Evolutionary conservation across 2,329 filamentous ascomycete species (phyloP), one percentile per base, ranked within the genome.

Genomic region (Penicillium italicum): DNA sequence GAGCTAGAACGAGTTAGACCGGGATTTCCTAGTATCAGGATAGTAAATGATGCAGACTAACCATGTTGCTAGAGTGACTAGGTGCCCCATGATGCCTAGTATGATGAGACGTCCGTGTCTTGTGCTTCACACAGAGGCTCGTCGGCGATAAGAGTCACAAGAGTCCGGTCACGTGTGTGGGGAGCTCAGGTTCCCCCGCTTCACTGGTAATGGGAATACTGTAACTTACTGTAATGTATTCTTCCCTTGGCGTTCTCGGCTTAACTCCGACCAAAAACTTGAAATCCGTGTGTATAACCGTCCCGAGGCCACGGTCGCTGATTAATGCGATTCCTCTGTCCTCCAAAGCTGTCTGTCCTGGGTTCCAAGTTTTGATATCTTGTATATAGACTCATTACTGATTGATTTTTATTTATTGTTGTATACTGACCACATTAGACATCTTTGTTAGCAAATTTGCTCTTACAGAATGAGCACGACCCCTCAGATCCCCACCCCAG

Each of bases 401-500:
- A 18, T 8, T 14, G 12, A 11, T n/a, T 34, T 30, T n/a, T 18
- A 28, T 24, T 16, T 40, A n/a, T 33, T 45, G 18, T 40, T 43
- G 22, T 46, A 46, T 46, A 18, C 5, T 8, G 24, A 9, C 20
- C 5, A 2, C 24, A 34, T 34, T 30, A 41, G 37, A 44, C 18
- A 37, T 37, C 9, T 31, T 48, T 28, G 20, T 14, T 34, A 24
- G 44, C 28, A 42, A 41, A 4, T 3, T 18, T 22, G 34, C 24
- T n/a, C n/a, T 18, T 30, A 8, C 66, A 69, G 42, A 38, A 72
- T 72, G 69, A 67, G 49, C 57, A 56, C 56, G 31, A 49, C 57
- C 34, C 62, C 69, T 36, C 69, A 76, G 52, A 77, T 85, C 50
- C 84, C 84, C 28, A 77, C 79, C 62, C 83, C 84, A 49, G 81